These are phyloP conservation scores for Volvariella surrecta DNA, from an alignment of 1,284 basidiomycete genomes.

Conservation along the genomic window DNA sequence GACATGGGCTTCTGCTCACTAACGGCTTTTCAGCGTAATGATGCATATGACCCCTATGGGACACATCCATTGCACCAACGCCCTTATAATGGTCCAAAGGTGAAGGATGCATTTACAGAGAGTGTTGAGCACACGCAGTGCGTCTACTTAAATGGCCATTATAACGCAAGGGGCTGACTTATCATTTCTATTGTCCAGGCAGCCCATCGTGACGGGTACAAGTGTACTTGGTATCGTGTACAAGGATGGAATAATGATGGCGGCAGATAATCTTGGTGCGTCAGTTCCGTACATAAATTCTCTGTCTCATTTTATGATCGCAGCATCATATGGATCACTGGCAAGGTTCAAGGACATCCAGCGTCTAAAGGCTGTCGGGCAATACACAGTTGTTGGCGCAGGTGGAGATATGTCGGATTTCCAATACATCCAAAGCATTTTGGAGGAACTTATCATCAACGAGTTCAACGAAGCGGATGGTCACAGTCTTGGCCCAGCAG, in stretches of 20 bases:
- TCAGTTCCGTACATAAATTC: constrained; percentile 7
- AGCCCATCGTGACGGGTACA: constrained; percentile 95
- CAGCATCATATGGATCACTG: constrained; percentile 95
- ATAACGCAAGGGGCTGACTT: background rate
- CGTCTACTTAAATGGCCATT: constrained; percentile 16
- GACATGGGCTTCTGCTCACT: background rate
- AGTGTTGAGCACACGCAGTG: constrained; percentile 74
- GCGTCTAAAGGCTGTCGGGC: constrained; percentile 80
- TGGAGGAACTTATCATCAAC: constrained; percentile 68
- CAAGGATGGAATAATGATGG: constrained; percentile 97
- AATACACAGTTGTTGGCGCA: constrained; percentile 83
- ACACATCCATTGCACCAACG: constrained; percentile 66
- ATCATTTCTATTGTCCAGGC: constrained; percentile 44
- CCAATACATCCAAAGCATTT: constrained; percentile 81
- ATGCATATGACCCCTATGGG: constrained; percentile 61
- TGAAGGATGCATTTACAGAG: constrained; percentile 44
- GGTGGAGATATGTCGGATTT: constrained; percentile 98
- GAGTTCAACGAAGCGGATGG: constrained; percentile 81
- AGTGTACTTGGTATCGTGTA: constrained; percentile 91
- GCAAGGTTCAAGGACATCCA: constrained; percentile 95
- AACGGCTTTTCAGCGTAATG: constrained; percentile 45
- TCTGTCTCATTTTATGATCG: background rate
- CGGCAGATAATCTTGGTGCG: constrained; percentile 94
- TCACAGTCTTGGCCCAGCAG: constrained; percentile 78
- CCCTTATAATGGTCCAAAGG: constrained; percentile 35